Conservation (phyloP, 257 asterid genomes). For the Fraxinus cuspidata region DNA sequence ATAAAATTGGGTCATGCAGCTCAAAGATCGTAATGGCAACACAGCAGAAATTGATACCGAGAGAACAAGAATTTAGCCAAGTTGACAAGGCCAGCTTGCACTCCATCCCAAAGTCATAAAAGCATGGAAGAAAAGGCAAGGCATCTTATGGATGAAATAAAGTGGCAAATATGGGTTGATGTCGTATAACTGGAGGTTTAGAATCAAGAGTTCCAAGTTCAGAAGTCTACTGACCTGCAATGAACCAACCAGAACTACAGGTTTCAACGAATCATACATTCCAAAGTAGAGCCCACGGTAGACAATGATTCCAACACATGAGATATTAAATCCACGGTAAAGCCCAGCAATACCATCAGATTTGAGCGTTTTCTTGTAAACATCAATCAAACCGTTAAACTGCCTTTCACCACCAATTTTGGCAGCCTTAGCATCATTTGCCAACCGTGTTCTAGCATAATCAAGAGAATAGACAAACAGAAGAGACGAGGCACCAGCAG, state of each 20-base stretch:
- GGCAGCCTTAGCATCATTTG: constrained; percentile 33
- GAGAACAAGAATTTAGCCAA: not conserved
- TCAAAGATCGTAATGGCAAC: not conserved
- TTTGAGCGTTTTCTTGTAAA: constrained; percentile 30
- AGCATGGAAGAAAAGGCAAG: not conserved
- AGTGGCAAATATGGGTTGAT: not conserved
- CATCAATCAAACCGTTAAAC: constrained; percentile 32
- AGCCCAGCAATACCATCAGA: constrained; percentile 36
- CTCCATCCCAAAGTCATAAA: not conserved
- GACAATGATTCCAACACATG: constrained; percentile 27
- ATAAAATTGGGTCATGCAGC: not conserved
- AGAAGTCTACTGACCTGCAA: constrained; percentile 29
- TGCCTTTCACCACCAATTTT: constrained; percentile 30
- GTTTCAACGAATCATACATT: constrained; percentile 35
- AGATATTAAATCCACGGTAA: constrained; percentile 33
- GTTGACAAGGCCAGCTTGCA: not conserved
- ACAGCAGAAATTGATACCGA: not conserved
- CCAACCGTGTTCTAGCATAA: constrained; percentile 27
- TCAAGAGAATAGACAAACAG: constrained; percentile 26
- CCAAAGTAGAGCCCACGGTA: constrained; percentile 39
- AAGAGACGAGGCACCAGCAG: constrained; percentile 29
- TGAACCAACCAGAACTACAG: constrained; percentile 33
- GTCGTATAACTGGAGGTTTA: not conserved
- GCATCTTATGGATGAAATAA: not conserved
- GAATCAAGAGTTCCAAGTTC: not conserved